Evolutionary conservation across 176 grass and related monocot species (phyloP), one percentile per base, ranked within the genome.

Genomic region (Zoysia pacifica): DNA sequence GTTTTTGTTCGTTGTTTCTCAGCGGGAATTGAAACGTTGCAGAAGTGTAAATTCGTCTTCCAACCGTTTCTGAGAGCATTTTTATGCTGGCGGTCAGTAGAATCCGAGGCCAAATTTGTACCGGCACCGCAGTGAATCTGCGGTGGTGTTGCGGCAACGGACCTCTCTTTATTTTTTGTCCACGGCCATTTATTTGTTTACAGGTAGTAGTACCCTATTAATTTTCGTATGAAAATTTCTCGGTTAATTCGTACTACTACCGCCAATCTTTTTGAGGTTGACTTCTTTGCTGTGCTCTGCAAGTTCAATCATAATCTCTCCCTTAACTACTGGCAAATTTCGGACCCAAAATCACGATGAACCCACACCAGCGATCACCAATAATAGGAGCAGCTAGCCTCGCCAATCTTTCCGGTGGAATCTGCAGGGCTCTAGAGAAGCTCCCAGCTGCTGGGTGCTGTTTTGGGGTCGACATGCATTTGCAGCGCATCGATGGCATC

Each of bases 391-490:
- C 55, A 54, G 13, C 41, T 36, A 79, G 20, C 45, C 28, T 84
- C 69, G 70, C 64, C 76, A 52, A 52, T 54, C 55, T 47, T 79
- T 9, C 69, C 19, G 52, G 18, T 38, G 53, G 69, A 68, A 47
- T 54, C 46, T 28, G 6, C 49, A 73, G 63, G 9, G 5, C 74
- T 16, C 62, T 54, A 28, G 28, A 28, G 28, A 28, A 28, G 28
- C 55, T 3, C 44, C 44, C 44, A 6, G 44, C n/a, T 48, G 45
- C 68, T 35, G 41, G 42, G 53, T 73, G 43, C 43, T 38, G 65
- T 16, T 83, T 87, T 19, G 5, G 67, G 43, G 48, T 72, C 59
- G 63, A 68, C 64, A 79, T 51, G 74, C 80, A 72, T 78, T 87
- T 50, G 56, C 35, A 36, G 16, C 43, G 41, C 49, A 6, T 15